Evolutionary conservation across 345 rosid genomes (phyloP).

Genomic region (Noccaea caerulescens): DNA sequence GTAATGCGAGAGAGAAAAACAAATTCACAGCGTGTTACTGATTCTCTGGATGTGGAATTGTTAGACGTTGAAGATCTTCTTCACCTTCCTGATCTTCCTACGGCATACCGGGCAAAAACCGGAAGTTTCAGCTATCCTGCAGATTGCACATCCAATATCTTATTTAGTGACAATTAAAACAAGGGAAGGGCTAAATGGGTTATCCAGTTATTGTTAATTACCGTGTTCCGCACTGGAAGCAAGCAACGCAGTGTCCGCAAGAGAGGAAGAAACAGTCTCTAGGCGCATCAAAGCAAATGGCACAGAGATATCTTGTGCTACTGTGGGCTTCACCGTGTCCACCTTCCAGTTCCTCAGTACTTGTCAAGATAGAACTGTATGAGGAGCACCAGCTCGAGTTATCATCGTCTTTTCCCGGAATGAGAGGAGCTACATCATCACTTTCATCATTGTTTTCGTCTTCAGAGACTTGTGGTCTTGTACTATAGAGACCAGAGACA

Average conservation of each 20-base stretch:
- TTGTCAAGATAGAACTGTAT: conserved; percentile 73
- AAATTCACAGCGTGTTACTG: conserved; percentile 7
- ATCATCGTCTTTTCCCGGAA: conserved; percentile 80
- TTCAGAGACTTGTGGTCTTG: conserved; percentile 51
- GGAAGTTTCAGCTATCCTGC: conserved; percentile 84
- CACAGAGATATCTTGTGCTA: conserved; percentile 87
- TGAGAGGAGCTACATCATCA: conserved; percentile 73
- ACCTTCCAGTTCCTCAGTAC: conserved; percentile 72
- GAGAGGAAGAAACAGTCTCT: conserved; percentile 99
- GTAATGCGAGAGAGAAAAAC: conserved; percentile 21
- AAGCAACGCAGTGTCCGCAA: conserved; percentile 95
- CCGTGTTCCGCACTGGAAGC: conserved; percentile 93
- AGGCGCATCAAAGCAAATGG: conserved; percentile 96
- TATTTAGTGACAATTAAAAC: neutral
- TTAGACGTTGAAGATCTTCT: conserved; percentile 71
- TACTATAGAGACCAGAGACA: conserved; percentile 66
- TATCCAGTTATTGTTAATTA: conserved; percentile 31
- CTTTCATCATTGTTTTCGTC: conserved; percentile 44
- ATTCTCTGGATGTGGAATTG: neutral
- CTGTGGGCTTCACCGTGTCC: conserved; percentile 65
- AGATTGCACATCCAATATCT: neutral
- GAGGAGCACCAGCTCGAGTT: conserved; percentile 95
- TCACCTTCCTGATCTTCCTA: conserved; percentile 85
- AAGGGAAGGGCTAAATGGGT: neutral
- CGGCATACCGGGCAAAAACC: conserved; percentile 89